phyloP scores from a whole-genome alignment of 176 grass and related monocot genomes.

The Avena sativa region DNA sequence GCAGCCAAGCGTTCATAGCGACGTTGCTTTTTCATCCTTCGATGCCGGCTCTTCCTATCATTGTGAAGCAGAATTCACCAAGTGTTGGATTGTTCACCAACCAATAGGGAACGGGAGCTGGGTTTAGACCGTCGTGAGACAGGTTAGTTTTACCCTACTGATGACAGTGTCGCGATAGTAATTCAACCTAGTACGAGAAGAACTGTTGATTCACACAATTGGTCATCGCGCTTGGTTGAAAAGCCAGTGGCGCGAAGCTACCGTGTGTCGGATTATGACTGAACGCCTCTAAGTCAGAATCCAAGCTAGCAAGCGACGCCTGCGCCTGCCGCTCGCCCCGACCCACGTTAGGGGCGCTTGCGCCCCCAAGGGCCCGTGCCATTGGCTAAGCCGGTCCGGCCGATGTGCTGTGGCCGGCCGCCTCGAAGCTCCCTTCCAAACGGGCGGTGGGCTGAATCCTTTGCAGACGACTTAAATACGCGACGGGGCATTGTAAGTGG shows the following conservation, averaged over 20 bases:
- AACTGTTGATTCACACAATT: slow-evolving; percentile 79
- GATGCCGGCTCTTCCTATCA: no score
- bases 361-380: slow-evolving; percentile 10
- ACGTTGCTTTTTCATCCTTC: neutral
- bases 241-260: slow-evolving; percentile 75
- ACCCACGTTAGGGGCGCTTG: slow-evolving; percentile 12
- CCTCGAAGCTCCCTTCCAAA: no score
- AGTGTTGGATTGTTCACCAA: no score
- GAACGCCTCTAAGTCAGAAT: slow-evolving; percentile 69
- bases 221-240: slow-evolving; percentile 74
- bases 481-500: slow-evolving; percentile 6
- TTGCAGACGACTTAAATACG: slow-evolving; percentile 54
- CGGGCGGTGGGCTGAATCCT: slow-evolving; percentile 51
- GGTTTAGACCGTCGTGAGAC: no score
- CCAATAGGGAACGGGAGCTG: no score
- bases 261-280: slow-evolving; percentile 66
- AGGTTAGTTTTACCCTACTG: no score
- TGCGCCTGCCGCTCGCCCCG: neutral
- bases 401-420: neutral
- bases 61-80: no score
- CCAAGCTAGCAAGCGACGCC: slow-evolving; percentile 50
- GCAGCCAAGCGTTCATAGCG: slow-evolving; percentile 56
- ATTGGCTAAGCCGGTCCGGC: neutral
- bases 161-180: no score
- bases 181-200: no score